Base-by-base conservation (phyloP, 495 filamentous ascomycete species). In the Chaetomium cochliodes region DNA sequence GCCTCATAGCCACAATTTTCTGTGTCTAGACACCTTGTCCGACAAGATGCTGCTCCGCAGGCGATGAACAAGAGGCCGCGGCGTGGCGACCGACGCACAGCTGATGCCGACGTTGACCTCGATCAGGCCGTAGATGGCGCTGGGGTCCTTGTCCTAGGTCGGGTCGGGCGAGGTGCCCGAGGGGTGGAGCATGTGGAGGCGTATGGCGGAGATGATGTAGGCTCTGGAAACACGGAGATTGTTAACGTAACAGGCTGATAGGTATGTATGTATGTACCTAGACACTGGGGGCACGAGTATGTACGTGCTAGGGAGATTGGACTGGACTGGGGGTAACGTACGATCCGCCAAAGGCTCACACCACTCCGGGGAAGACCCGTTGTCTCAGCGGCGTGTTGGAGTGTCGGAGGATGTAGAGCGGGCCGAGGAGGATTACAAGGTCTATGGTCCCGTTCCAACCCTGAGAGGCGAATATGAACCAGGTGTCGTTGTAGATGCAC, bases 401-500 rank as follows among this genome's bases (percentile, higher is more conserved):
- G 23, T 50, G 47, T 20, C 47, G 47, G 20, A 50, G 47, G 47
- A 50, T 50, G 47, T 50, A 50, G n/a, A 50, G 47, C 7, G 47
- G 47, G 47, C 20, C 23, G 5, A 50, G 47, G 20, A 50, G 47
- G 20, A 50, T 50, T 2, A 50, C 47, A 50, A 50, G 23, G 12
- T 50, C 47, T 20, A 50, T 50, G 5, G 7, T 20, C 47, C 23
- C 23, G 12, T 50, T 50, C 47, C 47, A 50, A 11, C 47, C 47
- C 20, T 50, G 47, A 2, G 47, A 50, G n/a, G 47, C 47, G 23
- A 50, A 50, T 20, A 50, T 50, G 47, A 50, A 50, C 47, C 47
- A 50, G 47, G 47, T 50, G 20, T 50, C 23, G 47, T 50, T 50
- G 47, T 50, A 50, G 18, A 50, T 50, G 20, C 47, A 50, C 20